phyloP scores from a whole-genome alignment of 192 early-diverging fungal genomes.

The Pilaira anomala region DNA sequence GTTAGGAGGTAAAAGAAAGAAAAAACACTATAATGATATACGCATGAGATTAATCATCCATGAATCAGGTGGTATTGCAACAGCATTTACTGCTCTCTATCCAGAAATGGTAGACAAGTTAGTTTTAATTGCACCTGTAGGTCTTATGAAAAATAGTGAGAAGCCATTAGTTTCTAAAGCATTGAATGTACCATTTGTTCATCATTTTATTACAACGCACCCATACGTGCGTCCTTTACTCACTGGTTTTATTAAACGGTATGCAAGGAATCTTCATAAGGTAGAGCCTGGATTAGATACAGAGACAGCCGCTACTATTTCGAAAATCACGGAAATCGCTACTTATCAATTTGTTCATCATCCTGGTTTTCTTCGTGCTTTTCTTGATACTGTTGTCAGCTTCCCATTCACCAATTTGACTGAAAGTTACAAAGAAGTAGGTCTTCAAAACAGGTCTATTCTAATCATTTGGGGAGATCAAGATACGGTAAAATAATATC shows the following conservation, averaged over 20 bases:
- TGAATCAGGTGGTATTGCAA: constrained; percentile 39
- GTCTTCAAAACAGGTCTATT: constrained; percentile 21
- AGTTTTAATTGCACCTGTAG: constrained; percentile 45
- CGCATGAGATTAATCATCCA: too few relatives aligned
- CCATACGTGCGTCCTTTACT: constrained; percentile 21
- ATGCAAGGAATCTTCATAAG: not conserved
- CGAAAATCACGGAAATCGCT: constrained; percentile 7
- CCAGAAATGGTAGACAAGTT: constrained; percentile 43
- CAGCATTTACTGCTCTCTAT: constrained; percentile 37
- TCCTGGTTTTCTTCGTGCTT: constrained; percentile 33
- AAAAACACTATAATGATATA: not conserved
- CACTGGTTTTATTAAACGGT: not conserved
- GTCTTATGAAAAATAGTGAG: constrained; percentile 35
- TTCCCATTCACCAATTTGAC: constrained; percentile 30
- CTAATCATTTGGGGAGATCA: constrained; percentile 36
- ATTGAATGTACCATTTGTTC: constrained; percentile 11
- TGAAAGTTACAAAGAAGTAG: constrained; percentile 25
- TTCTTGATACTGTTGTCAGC: constrained; percentile 22
- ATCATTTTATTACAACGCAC: constrained; percentile 6
- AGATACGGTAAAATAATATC: constrained; percentile 24
- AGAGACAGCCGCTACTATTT: not conserved
- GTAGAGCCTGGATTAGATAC: not conserved
- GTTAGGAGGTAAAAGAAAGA: constrained; percentile 36
- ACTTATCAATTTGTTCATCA: constrained; percentile 29
- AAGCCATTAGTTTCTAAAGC: constrained; percentile 20